phyloP scores from a whole-genome alignment of 1,284 basidiomycete species.

The Trametes versicolor region DNA sequence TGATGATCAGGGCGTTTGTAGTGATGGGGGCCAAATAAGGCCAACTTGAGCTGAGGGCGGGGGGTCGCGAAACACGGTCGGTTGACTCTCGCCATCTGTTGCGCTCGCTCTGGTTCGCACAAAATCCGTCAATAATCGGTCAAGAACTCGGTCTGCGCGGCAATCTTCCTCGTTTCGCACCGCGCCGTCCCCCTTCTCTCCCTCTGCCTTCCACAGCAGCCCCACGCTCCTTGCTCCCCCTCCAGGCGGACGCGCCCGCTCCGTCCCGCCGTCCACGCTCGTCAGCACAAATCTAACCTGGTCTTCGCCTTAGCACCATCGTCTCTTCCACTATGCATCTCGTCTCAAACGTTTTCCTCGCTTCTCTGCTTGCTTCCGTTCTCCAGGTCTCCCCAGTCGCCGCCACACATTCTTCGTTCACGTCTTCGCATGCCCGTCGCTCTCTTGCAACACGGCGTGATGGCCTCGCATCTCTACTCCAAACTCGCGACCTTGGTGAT shows the following conservation, averaged over 20 bases:
- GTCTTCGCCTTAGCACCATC: conserved; percentile 11
- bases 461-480: conserved; percentile 15
- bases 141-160: conserved; percentile 26
- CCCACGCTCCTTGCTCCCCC: conserved; percentile 39
- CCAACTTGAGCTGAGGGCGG: neutral
- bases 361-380: conserved; percentile 34
- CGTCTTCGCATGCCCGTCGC: conserved; percentile 38
- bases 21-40: conserved; percentile 13
- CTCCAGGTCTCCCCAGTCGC: conserved; percentile 33
- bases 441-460: conserved; percentile 31
- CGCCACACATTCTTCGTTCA: conserved; percentile 37
- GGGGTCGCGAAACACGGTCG: neutral
- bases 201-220: conserved; percentile 40
- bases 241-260: conserved; percentile 32
- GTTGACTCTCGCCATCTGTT: neutral
- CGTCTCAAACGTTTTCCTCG: conserved; percentile 29
- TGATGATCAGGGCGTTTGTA: conserved; percentile 24
- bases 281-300: conserved; percentile 31
- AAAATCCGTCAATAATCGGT: conserved; percentile 11
- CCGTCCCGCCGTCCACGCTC: conserved; percentile 41
- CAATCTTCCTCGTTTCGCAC: conserved; percentile 18
- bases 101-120: conserved; percentile 13
- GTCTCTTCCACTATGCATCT: conserved; percentile 31
- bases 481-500: conserved; percentile 26
- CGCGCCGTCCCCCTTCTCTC: conserved; percentile 16